Evolutionary conservation across 2,329 filamentous ascomycete species (phyloP), one percentile per base, ranked within the genome.

Genomic region (Fusarium oxysporum): DNA sequence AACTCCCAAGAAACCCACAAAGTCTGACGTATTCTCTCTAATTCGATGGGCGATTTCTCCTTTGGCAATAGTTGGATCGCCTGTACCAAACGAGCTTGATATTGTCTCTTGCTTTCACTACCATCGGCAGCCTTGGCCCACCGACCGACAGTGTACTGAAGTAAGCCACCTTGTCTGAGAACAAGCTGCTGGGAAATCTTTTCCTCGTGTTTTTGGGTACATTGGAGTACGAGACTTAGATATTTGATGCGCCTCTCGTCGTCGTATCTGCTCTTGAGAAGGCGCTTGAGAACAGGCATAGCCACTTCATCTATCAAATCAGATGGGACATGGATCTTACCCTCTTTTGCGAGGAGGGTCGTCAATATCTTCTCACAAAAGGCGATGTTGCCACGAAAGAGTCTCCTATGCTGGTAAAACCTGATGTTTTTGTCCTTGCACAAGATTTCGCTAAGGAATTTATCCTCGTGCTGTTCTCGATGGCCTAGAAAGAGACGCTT

Each of bases 241-340:
- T 71, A 71, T 19, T 51, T 76, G 33, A 70, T 45, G 2, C 73
- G 65, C 0, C 45, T 70, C 10, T 70, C 65, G 4, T 71, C 59
- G 17, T 65, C 30, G 21, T 54, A 66, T 38, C 54, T 60, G 13
- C 59, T 65, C 23, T 71, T 73, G 38, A 63, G 45, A 2, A 78
- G 58, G 5, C 67, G 68, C n/a, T 70, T 76, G 23, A 79, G 68
- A 12, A 75, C 16, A 2, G 77, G 78, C 59, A 76, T 65, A 21
- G 38, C 71, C 21, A 78, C 53, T 14, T 65, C 64, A 2, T 51
- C 25, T 3, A 77, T 53, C 21, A 79, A 66, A 57, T 79, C 77
- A 1, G 1, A 3, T 0, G 76, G 75, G 17, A 76, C 55, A 8
- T 50, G 48, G 3, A 54, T n/a, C 1, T 71, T 41, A 13, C 28